Base-by-base conservation (phyloP, 2,329 filamentous ascomycete genomes). In the Venturia asperata region DNA sequence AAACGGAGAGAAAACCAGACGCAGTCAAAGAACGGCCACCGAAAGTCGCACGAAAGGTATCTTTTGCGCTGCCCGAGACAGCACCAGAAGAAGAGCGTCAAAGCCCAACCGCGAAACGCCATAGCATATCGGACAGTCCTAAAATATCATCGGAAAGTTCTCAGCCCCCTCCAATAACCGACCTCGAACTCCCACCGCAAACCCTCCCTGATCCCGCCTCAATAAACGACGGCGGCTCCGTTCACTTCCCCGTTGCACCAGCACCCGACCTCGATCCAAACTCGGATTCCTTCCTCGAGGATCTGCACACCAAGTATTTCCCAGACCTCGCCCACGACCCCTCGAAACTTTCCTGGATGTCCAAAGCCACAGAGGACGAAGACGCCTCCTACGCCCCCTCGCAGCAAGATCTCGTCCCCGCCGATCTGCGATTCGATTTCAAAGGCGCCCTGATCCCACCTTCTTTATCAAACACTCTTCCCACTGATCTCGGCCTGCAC, bases 251-350 rank as follows among this genome's bases (percentile, higher is more conserved):
- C 72, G 79, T 66, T 69, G 78, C 69, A 68, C 77, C 70, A 43
- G 81, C 82, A 1, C 89, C 89, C 13, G 87, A 91, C 66, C 87
- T 97, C 68, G 91, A 97, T 74, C 92, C 92, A 0, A 81, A 85
- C 45, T 90, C 92, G 66, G 88, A 90, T 0, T 82, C 91, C 72
- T 97, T 97, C 78, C 86, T 97, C 66, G 78, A 85, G 60, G 88
- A 90, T 65, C 85, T 99, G 6, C 92, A 96, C 80, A 79, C 86
- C 27, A 96, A 97, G 76, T 99, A 96, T 82, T 99, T 97, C 77
- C 92, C 94, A 15, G 85, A 87, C 68, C 87, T 96, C 0, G 86
- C 92, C 1, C 86, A 92, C 64, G 91, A 97, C 75, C 92, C 92
- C 0, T 87, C 87, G 66, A 88, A 90, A 64, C 85, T 97, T 4